phyloP scores from a whole-genome alignment of 257 asterid species.

The Asclepias syriaca region DNA sequence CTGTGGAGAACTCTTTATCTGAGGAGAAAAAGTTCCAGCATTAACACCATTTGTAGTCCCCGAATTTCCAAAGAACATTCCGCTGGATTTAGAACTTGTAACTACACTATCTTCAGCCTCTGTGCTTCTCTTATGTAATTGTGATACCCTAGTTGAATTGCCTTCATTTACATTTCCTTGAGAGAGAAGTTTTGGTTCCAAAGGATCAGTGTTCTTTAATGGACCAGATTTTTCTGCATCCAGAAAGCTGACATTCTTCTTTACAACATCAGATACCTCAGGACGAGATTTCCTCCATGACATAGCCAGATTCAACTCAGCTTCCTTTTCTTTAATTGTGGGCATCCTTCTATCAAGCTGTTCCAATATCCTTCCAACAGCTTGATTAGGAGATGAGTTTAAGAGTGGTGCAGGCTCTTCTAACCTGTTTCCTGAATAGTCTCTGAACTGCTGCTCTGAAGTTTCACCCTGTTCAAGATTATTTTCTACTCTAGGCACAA shows the following conservation, averaged over 20 bases:
- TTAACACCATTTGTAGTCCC: slow-evolving; percentile 28
- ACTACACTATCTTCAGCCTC: slow-evolving; percentile 31
- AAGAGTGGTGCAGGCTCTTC: slow-evolving; percentile 20
- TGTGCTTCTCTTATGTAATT: slow-evolving; percentile 26
- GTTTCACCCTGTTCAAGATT: slow-evolving; percentile 43
- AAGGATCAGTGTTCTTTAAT: slow-evolving; percentile 27
- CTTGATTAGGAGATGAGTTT: slow-evolving; percentile 36
- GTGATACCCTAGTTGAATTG: slow-evolving; percentile 21
- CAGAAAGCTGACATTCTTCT: slow-evolving; percentile 25
- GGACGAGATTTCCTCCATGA: slow-evolving; percentile 50
- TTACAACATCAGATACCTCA: slow-evolving; percentile 25
- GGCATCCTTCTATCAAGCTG: slow-evolving; percentile 70
- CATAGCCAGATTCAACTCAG: slow-evolving; percentile 57
- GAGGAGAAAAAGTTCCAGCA: slow-evolving; percentile 31
- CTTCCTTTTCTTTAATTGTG: slow-evolving; percentile 70
- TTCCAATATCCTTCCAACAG: slow-evolving; percentile 52
- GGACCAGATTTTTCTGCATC: slow-evolving; percentile 34
- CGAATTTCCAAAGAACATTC: slow-evolving; percentile 22
- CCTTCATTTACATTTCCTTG: slow-evolving; percentile 30
- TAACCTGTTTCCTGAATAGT: slow-evolving; percentile 24
- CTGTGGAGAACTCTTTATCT: slow-evolving; percentile 33
- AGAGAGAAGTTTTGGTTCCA: slow-evolving; percentile 21
- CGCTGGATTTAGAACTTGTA: slow-evolving; percentile 29
- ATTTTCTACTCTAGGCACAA: slow-evolving; percentile 35
- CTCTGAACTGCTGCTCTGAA: slow-evolving; percentile 34